These are phyloP conservation scores for Boletus sensibilis DNA, from an alignment of 768 basidiomycete species.

Conservation along the genomic window DNA sequence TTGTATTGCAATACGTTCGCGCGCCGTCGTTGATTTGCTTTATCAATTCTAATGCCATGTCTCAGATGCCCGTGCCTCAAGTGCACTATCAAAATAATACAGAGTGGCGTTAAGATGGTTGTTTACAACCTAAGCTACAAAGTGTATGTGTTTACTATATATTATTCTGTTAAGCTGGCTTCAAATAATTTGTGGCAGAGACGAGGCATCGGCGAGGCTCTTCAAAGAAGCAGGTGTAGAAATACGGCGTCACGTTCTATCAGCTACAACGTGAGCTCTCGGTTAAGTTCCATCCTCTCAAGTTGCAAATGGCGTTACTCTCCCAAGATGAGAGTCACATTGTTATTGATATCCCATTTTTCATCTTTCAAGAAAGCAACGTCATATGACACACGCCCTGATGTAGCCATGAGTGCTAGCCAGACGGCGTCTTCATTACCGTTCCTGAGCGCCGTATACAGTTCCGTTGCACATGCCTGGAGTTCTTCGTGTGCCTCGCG, in stretches of 20 bases:
- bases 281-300: neutral
- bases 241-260: constrained; percentile 66
- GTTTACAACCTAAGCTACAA: constrained; percentile 95
- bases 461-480: constrained; percentile 57
- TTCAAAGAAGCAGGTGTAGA: constrained; percentile 82
- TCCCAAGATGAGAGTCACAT: constrained; percentile 33
- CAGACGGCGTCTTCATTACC: constrained; percentile 83
- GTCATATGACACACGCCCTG: constrained; percentile 39
- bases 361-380: constrained; percentile 51
- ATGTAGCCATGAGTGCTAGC: constrained; percentile 65
- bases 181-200: constrained; percentile 43
- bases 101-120: constrained; percentile 87
- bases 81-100: constrained; percentile 97
- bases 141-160: constrained; percentile 58
- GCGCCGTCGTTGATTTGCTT: neutral
- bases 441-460: constrained; percentile 60
- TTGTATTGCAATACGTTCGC: constrained; percentile 97
- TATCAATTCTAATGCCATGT: neutral
- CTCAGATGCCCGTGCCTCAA: constrained; percentile 94
- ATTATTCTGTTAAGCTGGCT: neutral
- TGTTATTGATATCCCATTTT: constrained; percentile 62
- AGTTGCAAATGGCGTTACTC: constrained; percentile 22
- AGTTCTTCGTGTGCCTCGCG: constrained; percentile 68
- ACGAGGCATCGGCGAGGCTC: constrained; percentile 76
- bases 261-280: constrained; percentile 22